Evolutionary conservation across 2,329 filamentous ascomycete species (phyloP).

Genomic region (Lecanicillium sp.): DNA sequence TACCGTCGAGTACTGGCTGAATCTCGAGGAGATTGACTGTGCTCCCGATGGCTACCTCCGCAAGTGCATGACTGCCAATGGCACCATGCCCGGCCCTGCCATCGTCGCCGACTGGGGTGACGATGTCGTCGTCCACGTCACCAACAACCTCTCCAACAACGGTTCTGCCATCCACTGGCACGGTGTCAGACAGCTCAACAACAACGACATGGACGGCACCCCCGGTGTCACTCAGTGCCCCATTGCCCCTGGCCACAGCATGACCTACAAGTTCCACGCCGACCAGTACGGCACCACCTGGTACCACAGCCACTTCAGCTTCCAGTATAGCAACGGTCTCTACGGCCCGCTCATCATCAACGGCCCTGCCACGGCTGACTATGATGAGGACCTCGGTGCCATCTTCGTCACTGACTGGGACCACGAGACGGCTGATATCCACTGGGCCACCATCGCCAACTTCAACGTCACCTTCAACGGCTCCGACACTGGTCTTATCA

Average conservation of each 20-base stretch:
- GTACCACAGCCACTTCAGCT: slow-evolving; percentile 56
- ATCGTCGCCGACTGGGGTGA: slow-evolving; percentile 49
- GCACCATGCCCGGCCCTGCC: slow-evolving; percentile 52
- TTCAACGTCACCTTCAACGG: slow-evolving; percentile 19
- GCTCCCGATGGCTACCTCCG: slow-evolving; percentile 41
- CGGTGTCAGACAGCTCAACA: slow-evolving; percentile 51
- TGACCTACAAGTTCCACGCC: slow-evolving; percentile 53
- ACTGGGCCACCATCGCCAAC: not conserved
- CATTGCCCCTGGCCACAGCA: slow-evolving; percentile 42
- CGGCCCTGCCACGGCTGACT: slow-evolving; percentile 51
- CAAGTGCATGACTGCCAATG: slow-evolving; percentile 44
- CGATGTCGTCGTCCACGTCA: slow-evolving; percentile 36
- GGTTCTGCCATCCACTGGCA: slow-evolving; percentile 60
- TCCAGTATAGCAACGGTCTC: slow-evolving; percentile 47
- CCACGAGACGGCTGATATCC: slow-evolving; percentile 24
- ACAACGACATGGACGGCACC: slow-evolving; percentile 52
- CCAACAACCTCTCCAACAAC: slow-evolving; percentile 50
- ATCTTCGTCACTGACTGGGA: slow-evolving; percentile 56
- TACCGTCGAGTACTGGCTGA: slow-evolving; percentile 43
- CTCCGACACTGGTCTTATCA: slow-evolving; percentile 43
- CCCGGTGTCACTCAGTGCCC: slow-evolving; percentile 44
- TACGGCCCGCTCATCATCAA: slow-evolving; percentile 56
- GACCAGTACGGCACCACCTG: slow-evolving; percentile 50
- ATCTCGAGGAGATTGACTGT: slow-evolving; percentile 33
- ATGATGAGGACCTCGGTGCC: slow-evolving; percentile 57